These are phyloP conservation scores for Penicillium tannophilum DNA, from an alignment of 495 filamentous ascomycete species.

Conservation along the genomic window DNA sequence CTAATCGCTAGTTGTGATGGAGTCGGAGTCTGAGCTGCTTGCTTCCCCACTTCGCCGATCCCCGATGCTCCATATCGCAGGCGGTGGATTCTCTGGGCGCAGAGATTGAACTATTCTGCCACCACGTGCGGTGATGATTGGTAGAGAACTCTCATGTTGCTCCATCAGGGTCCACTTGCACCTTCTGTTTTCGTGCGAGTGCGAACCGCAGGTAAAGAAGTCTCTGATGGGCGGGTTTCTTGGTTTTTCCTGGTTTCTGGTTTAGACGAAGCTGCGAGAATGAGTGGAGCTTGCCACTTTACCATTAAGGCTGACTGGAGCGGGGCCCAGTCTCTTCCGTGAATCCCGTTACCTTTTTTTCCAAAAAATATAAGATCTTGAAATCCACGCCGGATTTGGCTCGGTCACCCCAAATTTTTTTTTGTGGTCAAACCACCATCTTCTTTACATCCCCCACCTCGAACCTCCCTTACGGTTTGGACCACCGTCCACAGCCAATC, in stretches of 20 bases:
- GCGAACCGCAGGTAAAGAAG: neutral
- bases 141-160: neutral
- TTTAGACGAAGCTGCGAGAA: neutral
- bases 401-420: neutral
- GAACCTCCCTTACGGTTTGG: neutral
- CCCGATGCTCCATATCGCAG: neutral
- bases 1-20: neutral
- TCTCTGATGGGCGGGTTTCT: neutral
- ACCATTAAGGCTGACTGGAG: constrained; percentile 32
- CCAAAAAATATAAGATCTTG: constrained; percentile 24
- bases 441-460: neutral
- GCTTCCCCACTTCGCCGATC: constrained; percentile 9
- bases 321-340: constrained; percentile 25
- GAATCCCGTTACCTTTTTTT: constrained; percentile 8
- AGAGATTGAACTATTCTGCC: constrained; percentile 21
- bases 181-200: constrained; percentile 11
- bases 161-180: constrained; percentile 1
- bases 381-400: constrained; percentile 1
- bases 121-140: constrained; percentile 29
- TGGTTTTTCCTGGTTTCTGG: constrained; percentile 14
- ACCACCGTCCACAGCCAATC: constrained; percentile 3
- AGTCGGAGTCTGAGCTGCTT: neutral
- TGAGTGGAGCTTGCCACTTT: constrained; percentile 21
- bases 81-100: constrained; percentile 3
- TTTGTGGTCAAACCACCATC: constrained; percentile 1